Evolutionary conservation across 2,329 filamentous ascomycete genomes (phyloP).

Genomic region (Uncinocarpus reesii): DNA sequence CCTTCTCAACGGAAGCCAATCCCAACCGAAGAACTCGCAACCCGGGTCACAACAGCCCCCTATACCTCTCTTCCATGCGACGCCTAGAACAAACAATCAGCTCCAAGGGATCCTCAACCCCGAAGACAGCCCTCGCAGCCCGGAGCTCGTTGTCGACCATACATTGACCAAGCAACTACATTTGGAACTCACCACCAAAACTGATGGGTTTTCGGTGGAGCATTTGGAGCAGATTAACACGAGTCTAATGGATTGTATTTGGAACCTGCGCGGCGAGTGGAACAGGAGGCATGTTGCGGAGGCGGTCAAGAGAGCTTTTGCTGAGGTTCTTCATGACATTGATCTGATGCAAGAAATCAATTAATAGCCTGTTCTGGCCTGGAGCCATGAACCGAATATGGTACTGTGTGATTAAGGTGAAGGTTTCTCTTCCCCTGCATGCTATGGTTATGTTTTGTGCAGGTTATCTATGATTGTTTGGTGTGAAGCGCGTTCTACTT

Average conservation of each 20-base stretch:
- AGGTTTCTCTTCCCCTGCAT: background rate
- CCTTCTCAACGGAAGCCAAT: slow-evolving; percentile 28
- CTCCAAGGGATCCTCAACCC: slow-evolving; percentile 16
- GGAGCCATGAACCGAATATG: background rate
- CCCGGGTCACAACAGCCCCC: slow-evolving; percentile 28
- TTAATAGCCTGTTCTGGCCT: background rate
- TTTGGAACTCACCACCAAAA: slow-evolving; percentile 52
- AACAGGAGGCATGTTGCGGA: slow-evolving; percentile 66
- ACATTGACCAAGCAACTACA: slow-evolving; percentile 50
- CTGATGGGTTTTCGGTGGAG: slow-evolving; percentile 74
- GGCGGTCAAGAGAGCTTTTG: slow-evolving; percentile 59
- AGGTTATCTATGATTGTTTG: background rate
- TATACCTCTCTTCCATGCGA: slow-evolving; percentile 33
- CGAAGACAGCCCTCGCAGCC: slow-evolving; percentile 10
- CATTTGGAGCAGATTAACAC: slow-evolving; percentile 91
- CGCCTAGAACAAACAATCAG: slow-evolving; percentile 21
- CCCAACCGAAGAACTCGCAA: slow-evolving; percentile 25
- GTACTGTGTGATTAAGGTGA: background rate
- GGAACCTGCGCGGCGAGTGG: slow-evolving; percentile 68
- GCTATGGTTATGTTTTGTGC: background rate
- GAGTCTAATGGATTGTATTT: slow-evolving; percentile 80
- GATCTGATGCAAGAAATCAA: background rate
- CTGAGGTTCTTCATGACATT: slow-evolving; percentile 53
- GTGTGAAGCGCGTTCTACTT: background rate
- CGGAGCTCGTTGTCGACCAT: slow-evolving; percentile 34